These are phyloP conservation scores for Ramaria rubella DNA, from an alignment of 768 basidiomycete genomes.

Conservation along the genomic window DNA sequence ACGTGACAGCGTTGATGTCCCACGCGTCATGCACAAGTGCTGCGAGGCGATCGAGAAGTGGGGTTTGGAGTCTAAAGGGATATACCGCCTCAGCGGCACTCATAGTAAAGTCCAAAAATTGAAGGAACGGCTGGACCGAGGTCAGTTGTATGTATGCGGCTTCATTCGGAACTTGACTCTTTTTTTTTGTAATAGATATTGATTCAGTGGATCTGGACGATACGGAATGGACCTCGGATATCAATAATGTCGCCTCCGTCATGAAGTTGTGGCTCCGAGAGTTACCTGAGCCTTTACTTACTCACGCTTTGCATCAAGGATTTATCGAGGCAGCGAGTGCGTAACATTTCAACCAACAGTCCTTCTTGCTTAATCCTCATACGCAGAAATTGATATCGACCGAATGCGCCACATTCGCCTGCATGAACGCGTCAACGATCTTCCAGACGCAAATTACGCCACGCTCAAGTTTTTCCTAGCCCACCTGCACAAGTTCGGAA, in stretches of 20 bases:
- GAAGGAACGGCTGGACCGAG: conserved; percentile 80
- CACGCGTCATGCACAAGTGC: conserved; percentile 81
- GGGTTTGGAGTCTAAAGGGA: conserved; percentile 77
- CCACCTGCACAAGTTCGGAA: conserved; percentile 73
- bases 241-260: conserved; percentile 92
- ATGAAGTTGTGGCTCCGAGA: conserved; percentile 96
- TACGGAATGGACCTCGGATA: conserved; percentile 88
- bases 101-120: conserved; percentile 79
- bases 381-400: conserved; percentile 83
- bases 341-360: conserved; percentile 25
- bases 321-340: conserved; percentile 94
- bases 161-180: not conserved
- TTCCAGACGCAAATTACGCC: conserved; percentile 98
- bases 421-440: conserved; percentile 95
- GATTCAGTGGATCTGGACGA: conserved; percentile 82
- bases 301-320: conserved; percentile 73
- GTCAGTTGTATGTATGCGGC: conserved; percentile 33
- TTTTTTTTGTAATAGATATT: conserved; percentile 46
- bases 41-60: conserved; percentile 88
- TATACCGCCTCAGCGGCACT: conserved; percentile 91
- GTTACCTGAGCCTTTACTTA: conserved; percentile 89
- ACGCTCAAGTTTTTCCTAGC: conserved; percentile 94
- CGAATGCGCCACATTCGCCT: conserved; percentile 90
- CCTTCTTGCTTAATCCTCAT: conserved; percentile 2
- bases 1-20: conserved; percentile 88